These are phyloP conservation scores for Proliferodiscus dingleyae DNA, from an alignment of 2,329 filamentous ascomycete species.

Conservation along the genomic window DNA sequence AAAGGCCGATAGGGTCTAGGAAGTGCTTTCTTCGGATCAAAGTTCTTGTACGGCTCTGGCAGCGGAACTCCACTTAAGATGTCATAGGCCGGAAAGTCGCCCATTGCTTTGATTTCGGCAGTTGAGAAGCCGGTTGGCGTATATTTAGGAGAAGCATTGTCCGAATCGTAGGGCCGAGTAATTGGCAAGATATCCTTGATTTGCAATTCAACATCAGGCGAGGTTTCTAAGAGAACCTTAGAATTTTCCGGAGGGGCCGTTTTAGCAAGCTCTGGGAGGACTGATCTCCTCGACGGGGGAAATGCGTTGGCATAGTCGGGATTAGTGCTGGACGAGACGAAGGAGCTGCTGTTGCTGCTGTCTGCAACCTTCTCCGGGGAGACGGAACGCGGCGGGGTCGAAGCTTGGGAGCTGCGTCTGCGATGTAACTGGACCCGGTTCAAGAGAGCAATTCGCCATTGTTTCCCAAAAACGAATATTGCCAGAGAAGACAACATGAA, in stretches of 20 bases:
- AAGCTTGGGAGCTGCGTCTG: constrained; percentile 28
- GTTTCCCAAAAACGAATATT: constrained; percentile 20
- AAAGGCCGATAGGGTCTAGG: constrained; percentile 78
- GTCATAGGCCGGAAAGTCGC: constrained; percentile 76
- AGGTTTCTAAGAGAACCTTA: constrained; percentile 13
- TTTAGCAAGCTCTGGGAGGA: constrained; percentile 24
- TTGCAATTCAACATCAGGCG: constrained; percentile 18
- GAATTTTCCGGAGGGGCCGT: constrained; percentile 14
- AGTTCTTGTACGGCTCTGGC: constrained; percentile 58
- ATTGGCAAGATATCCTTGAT: constrained; percentile 22
- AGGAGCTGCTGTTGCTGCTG: constrained; percentile 3
- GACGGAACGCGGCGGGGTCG: constrained; percentile 29
- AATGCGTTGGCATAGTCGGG: constrained; percentile 23
- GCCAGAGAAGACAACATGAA: constrained; percentile 19
- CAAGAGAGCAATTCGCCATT: constrained; percentile 22
- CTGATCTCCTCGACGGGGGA: constrained; percentile 26
- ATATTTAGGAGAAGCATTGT: constrained; percentile 36
- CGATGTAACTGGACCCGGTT: constrained; percentile 22
- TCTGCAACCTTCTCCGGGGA: constrained; percentile 20
- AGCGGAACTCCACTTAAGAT: constrained; percentile 68
- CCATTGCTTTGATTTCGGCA: constrained; percentile 63
- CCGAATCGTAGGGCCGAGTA: constrained; percentile 22
- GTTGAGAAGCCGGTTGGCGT: constrained; percentile 67
- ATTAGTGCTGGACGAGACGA: constrained; percentile 1
- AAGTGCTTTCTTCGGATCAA: constrained; percentile 62